phyloP scores from a whole-genome alignment of 2,329 filamentous ascomycete genomes.

The Nigrograna mackinnonii region DNA sequence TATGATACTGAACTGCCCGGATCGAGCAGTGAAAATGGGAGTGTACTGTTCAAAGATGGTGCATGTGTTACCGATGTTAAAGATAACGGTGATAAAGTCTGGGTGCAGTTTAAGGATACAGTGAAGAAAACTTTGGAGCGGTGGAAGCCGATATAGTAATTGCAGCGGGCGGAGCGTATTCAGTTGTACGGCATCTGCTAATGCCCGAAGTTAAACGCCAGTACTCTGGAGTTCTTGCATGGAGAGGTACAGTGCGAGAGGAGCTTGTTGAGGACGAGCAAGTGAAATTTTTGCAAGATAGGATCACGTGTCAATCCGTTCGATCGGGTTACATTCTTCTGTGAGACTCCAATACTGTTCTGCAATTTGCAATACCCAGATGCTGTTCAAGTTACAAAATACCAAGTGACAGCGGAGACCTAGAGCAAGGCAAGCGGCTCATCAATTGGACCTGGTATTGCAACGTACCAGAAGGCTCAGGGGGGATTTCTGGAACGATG shows the following conservation, averaged over 20 bases:
- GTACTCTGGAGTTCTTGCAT: constrained; percentile 11
- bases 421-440: constrained; percentile 37
- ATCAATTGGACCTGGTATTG: constrained; percentile 51
- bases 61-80: constrained; percentile 4
- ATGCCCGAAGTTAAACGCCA: constrained; percentile 5
- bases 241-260: constrained; percentile 10
- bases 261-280: neutral
- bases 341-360: constrained; percentile 3
- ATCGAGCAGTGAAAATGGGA: no score
- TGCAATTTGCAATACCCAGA: neutral
- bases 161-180: constrained; percentile 11
- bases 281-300: constrained; percentile 4
- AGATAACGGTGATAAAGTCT: constrained; percentile 6
- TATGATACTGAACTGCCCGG: constrained; percentile 4
- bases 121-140: neutral
- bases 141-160: constrained; percentile 9
- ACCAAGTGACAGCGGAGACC: constrained; percentile 40
- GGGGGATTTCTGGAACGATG: constrained; percentile 45
- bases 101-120: constrained; percentile 5
- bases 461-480: constrained; percentile 37
- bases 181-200: constrained; percentile 3
- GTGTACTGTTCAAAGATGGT: constrained; percentile 2
- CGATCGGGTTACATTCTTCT: constrained; percentile 2
- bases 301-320: constrained; percentile 1
- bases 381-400: constrained; percentile 34